phyloP scores from a whole-genome alignment of 1,284 basidiomycete genomes.

The Fomitopsis pinicola region DNA sequence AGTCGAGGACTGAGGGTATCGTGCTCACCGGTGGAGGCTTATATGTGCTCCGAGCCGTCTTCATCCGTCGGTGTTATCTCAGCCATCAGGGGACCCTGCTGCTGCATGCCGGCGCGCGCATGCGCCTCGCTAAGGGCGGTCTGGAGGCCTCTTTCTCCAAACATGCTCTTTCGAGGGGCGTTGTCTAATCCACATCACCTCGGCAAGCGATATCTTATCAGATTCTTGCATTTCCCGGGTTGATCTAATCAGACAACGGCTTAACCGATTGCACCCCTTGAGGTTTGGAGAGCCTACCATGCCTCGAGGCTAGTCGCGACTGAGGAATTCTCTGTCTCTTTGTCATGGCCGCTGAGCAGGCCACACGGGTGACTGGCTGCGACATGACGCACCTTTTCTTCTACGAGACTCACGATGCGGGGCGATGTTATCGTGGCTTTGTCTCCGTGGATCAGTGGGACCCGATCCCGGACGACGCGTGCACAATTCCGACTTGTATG shows the following conservation, averaged over 20 bases:
- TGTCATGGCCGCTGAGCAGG: not conserved
- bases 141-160: not conserved
- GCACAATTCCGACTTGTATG: not conserved
- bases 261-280: not conserved
- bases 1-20: conserved; percentile 3
- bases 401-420: not conserved
- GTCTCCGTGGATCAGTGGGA: not conserved
- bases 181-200: not conserved
- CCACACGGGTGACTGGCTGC: not conserved
- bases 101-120: not conserved
- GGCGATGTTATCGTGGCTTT: not conserved
- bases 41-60: not conserved
- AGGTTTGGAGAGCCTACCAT: not conserved
- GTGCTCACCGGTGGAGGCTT: not conserved
- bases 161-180: not conserved
- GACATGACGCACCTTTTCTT: not conserved
- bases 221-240: not conserved
- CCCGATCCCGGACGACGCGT: not conserved
- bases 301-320: not conserved
- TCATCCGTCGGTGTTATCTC: not conserved
- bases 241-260: conserved; percentile 2
- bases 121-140: not conserved
- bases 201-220: conserved; percentile 6
- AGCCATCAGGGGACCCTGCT: not conserved
- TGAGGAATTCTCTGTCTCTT: not conserved